These are phyloP conservation scores for Aspergillus versicolor DNA, from an alignment of 2,329 filamentous ascomycete genomes.

Conservation along the genomic window DNA sequence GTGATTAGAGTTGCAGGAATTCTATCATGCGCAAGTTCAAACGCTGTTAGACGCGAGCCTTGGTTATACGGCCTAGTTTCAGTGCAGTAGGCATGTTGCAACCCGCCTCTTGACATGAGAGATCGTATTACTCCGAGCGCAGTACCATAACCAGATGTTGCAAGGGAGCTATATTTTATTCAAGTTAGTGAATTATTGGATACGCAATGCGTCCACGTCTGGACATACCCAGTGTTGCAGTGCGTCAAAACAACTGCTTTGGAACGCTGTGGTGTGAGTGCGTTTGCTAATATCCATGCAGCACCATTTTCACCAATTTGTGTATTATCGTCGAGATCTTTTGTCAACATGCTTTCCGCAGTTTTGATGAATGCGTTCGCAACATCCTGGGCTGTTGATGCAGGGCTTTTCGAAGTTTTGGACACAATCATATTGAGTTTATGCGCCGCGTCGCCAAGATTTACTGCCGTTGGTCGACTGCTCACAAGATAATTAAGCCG, in stretches of 20 bases:
- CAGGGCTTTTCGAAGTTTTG: constrained; percentile 37
- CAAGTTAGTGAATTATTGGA: neutral
- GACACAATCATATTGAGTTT: constrained; percentile 70
- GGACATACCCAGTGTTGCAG: constrained; percentile 83
- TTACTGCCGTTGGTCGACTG: constrained; percentile 91
- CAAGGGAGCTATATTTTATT: constrained; percentile 66
- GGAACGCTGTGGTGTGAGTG: constrained; percentile 49
- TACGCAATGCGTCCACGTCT: neutral
- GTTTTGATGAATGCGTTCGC: constrained; percentile 70
- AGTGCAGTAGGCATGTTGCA: constrained; percentile 89
- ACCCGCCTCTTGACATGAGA: constrained; percentile 62
- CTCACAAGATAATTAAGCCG: constrained; percentile 84
- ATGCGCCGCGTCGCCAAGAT: constrained; percentile 83
- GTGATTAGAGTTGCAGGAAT: constrained; percentile 92
- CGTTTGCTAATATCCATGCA: constrained; percentile 71
- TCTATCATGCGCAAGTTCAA: constrained; percentile 89
- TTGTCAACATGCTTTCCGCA: constrained; percentile 81
- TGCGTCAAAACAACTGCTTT: constrained; percentile 86
- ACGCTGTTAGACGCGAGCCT: constrained; percentile 89
- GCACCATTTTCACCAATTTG: constrained; percentile 81
- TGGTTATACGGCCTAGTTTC: constrained; percentile 98
- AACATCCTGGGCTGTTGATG: constrained; percentile 50
- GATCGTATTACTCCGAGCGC: constrained; percentile 91
- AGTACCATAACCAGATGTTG: constrained; percentile 96
- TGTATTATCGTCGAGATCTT: constrained; percentile 84